These are phyloP conservation scores for Solanum appendiculatum DNA, from an alignment of 257 asterid species.

Conservation along the genomic window DNA sequence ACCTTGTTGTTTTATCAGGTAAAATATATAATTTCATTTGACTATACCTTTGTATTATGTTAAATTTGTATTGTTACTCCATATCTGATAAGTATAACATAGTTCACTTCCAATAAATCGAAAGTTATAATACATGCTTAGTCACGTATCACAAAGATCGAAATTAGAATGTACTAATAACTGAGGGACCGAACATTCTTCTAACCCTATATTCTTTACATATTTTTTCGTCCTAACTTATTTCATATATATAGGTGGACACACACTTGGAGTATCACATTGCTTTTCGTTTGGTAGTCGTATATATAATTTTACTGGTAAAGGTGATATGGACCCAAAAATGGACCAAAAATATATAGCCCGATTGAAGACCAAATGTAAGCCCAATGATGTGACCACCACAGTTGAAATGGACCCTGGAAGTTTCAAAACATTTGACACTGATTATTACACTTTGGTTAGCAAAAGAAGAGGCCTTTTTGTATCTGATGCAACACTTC, in stretches of 20 bases:
- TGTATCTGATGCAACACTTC: constrained; percentile 29
- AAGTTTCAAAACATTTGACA: constrained; percentile 20
- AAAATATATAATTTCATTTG: background rate
- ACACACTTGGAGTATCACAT: background rate
- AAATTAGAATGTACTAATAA: background rate
- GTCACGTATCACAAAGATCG: background rate
- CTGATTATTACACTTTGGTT: constrained; percentile 9
- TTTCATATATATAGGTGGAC: background rate
- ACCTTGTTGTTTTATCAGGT: constrained; percentile 24
- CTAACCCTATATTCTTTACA: background rate
- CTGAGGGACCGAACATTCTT: background rate
- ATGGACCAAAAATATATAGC: background rate
- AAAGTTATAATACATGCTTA: background rate
- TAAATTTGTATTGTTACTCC: background rate
- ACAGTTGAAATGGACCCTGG: constrained; percentile 20
- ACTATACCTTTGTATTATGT: background rate
- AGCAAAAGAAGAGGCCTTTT: constrained; percentile 28
- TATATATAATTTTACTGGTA: background rate
- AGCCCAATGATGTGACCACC: background rate
- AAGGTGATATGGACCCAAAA: background rate
- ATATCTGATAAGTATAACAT: too few relatives aligned
- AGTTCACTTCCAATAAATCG: background rate
- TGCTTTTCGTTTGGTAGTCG: background rate
- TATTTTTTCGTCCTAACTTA: background rate
- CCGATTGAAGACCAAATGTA: background rate